Evolutionary conservation across 176 grass and related monocot genomes (phyloP).

Genomic region (Oryza meyeriana): DNA sequence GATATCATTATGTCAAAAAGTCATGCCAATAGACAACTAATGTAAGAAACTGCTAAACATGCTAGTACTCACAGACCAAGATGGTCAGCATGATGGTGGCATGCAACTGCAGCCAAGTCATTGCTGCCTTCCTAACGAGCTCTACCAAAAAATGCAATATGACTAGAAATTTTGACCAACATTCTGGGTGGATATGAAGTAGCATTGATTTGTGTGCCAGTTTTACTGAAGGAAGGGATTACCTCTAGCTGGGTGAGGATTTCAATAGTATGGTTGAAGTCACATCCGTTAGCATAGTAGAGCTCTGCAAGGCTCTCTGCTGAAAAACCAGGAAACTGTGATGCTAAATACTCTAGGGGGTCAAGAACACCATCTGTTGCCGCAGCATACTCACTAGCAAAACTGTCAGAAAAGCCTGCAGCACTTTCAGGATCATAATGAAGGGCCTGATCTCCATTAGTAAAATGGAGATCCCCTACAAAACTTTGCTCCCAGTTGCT

Average conservation of each 20-base stretch:
- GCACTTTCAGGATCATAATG: slow-evolving; percentile 49
- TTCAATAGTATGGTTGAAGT: slow-evolving; percentile 85
- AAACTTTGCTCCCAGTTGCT: slow-evolving; percentile 65
- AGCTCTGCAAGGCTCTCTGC: slow-evolving; percentile 81
- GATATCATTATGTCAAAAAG: background rate
- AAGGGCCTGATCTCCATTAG: slow-evolving; percentile 47
- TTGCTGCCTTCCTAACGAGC: background rate
- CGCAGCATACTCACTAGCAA: slow-evolving; percentile 49
- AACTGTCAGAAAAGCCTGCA: slow-evolving; percentile 50
- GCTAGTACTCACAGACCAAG: background rate
- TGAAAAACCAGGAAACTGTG: slow-evolving; percentile 90
- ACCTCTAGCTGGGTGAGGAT: slow-evolving; percentile 94
- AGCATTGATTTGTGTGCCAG: background rate
- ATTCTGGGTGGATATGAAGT: background rate
- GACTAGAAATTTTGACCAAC: background rate
- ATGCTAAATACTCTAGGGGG: slow-evolving; percentile 72
- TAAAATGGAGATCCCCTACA: slow-evolving; percentile 37
- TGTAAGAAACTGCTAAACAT: background rate
- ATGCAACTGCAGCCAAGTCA: background rate
- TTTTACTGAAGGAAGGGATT: slow-evolving; percentile 20
- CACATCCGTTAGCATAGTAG: slow-evolving; percentile 78
- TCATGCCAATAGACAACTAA: background rate
- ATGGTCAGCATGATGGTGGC: background rate
- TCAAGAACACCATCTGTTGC: slow-evolving; percentile 45
- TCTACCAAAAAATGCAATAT: background rate